phyloP scores from a whole-genome alignment of 192 early-diverging fungal species.

The Neocallimastix lanati region DNA sequence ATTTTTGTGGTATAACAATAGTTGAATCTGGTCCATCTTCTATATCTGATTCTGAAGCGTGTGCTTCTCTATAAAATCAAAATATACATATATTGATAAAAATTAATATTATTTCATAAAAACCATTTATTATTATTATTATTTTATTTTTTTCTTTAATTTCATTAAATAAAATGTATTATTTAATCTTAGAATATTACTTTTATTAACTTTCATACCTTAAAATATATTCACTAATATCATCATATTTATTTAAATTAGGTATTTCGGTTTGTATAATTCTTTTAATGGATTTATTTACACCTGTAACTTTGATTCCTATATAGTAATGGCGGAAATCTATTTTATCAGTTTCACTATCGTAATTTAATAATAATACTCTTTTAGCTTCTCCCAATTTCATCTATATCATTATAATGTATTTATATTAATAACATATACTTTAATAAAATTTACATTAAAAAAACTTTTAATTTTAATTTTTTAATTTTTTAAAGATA shows the following conservation, averaged over 20 bases:
- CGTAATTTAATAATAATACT: conserved; percentile 81
- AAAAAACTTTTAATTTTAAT: too few species aligned
- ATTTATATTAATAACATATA: too few species aligned
- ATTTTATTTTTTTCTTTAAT: neutral
- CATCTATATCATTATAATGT: conserved; percentile 34
- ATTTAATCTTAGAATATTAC: too few species aligned
- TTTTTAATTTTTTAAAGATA: too few species aligned
- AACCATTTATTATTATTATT: too few species aligned
- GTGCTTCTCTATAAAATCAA: conserved; percentile 36
- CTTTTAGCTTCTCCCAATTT: conserved; percentile 71
- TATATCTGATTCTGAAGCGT: conserved; percentile 75
- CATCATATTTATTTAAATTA: conserved; percentile 55
- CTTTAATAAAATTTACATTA: too few species aligned
- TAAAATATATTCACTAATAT: conserved; percentile 84
- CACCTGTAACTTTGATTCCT: conserved; percentile 67
- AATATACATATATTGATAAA: too few species aligned
- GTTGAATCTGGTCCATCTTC: conserved; percentile 79
- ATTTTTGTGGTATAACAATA: conserved; percentile 67
- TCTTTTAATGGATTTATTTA: conserved; percentile 76
- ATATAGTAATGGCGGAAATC: conserved; percentile 91
- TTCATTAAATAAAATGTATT: neutral
- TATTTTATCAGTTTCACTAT: conserved; percentile 58
- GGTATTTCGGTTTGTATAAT: conserved; percentile 62
- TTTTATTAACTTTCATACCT: conserved; percentile 14
- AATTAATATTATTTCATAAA: too few species aligned